phyloP scores from a whole-genome alignment of 306 rosid genomes.

The Phaseolus lunatus region DNA sequence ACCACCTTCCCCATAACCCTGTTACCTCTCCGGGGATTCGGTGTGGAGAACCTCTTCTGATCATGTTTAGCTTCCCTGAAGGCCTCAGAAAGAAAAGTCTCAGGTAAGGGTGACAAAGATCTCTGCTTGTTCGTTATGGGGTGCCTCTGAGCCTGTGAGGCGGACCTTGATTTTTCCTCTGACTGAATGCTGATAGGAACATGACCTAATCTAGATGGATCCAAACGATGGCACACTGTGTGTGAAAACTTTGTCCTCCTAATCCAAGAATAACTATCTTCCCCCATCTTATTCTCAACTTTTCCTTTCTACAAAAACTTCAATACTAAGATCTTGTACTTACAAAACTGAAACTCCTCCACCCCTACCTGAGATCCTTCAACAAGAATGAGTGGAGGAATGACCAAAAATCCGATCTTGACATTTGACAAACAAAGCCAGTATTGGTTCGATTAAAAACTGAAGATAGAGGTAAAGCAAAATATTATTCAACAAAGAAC shows the following conservation, averaged over 20 bases:
- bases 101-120: slow-evolving; percentile 81
- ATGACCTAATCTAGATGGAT: slow-evolving; percentile 56
- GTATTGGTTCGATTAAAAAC: slow-evolving; percentile 47
- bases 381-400: slow-evolving; percentile 37
- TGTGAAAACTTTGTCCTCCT: slow-evolving; percentile 89
- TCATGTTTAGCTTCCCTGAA: slow-evolving; percentile 80
- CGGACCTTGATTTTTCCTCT: slow-evolving; percentile 52
- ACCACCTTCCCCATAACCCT: slow-evolving; percentile 54
- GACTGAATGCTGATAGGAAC: slow-evolving; percentile 48
- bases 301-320: slow-evolving; percentile 39
- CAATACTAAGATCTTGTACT: slow-evolving; percentile 1
- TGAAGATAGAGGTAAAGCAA: slow-evolving; percentile 37
- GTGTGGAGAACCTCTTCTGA: slow-evolving; percentile 76
- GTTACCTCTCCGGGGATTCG: slow-evolving; percentile 63
- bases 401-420: slow-evolving; percentile 37
- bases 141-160: slow-evolving; percentile 37
- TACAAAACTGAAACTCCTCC: slow-evolving; percentile 49
- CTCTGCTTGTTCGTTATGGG: slow-evolving; percentile 60
- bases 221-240: slow-evolving; percentile 83
- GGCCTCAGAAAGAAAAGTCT: slow-evolving; percentile 55
- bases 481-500: slow-evolving; percentile 41
- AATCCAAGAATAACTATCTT: slow-evolving; percentile 79
- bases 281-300: slow-evolving; percentile 62
- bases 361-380: slow-evolving; percentile 53
- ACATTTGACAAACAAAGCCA: slow-evolving; percentile 49